These are phyloP conservation scores for Xylariales sp. DNA, from an alignment of 2,329 filamentous ascomycete genomes.

Conservation along the genomic window DNA sequence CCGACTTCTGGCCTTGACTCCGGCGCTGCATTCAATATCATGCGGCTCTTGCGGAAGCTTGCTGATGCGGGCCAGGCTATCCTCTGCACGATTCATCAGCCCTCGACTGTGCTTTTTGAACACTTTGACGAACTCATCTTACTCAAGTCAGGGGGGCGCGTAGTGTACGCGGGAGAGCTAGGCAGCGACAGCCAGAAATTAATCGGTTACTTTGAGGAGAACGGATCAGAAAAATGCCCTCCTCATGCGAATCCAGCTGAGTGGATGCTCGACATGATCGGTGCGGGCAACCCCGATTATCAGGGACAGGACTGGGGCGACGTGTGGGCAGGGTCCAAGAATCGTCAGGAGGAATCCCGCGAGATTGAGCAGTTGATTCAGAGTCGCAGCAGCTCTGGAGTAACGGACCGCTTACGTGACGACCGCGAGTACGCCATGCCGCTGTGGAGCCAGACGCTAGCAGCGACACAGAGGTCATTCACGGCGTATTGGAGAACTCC, in stretches of 20 bases:
- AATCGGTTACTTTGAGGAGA: slow-evolving; percentile 47
- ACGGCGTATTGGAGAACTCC: slow-evolving; percentile 72
- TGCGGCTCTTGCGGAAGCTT: slow-evolving; percentile 57
- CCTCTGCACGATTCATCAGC: slow-evolving; percentile 58
- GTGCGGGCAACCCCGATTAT: slow-evolving; percentile 57
- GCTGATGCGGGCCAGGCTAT: slow-evolving; percentile 57
- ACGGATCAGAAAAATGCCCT: slow-evolving; percentile 44
- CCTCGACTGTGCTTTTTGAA: slow-evolving; percentile 51
- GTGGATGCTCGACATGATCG: slow-evolving; percentile 53
- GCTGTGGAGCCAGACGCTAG: slow-evolving; percentile 54
- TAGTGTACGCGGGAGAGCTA: slow-evolving; percentile 51
- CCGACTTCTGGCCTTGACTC: slow-evolving; percentile 55
- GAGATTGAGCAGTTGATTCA: slow-evolving; percentile 51
- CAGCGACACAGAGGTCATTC: slow-evolving; percentile 68
- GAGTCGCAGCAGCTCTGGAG: slow-evolving; percentile 34
- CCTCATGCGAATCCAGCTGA: slow-evolving; percentile 48
- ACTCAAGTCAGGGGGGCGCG: slow-evolving; percentile 47
- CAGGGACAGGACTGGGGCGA: slow-evolving; percentile 59
- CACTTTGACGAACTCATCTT: slow-evolving; percentile 53
- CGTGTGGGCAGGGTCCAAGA: slow-evolving; percentile 51
- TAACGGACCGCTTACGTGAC: slow-evolving; percentile 35
- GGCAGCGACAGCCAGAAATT: slow-evolving; percentile 43
- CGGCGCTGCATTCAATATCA: slow-evolving; percentile 56
- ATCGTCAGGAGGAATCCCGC: slow-evolving; percentile 37
- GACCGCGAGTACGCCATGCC: slow-evolving; percentile 64